Evolutionary conservation across 2,329 filamentous ascomycete species (phyloP).

Genomic region (Ophiocordyceps robertsii): DNA sequence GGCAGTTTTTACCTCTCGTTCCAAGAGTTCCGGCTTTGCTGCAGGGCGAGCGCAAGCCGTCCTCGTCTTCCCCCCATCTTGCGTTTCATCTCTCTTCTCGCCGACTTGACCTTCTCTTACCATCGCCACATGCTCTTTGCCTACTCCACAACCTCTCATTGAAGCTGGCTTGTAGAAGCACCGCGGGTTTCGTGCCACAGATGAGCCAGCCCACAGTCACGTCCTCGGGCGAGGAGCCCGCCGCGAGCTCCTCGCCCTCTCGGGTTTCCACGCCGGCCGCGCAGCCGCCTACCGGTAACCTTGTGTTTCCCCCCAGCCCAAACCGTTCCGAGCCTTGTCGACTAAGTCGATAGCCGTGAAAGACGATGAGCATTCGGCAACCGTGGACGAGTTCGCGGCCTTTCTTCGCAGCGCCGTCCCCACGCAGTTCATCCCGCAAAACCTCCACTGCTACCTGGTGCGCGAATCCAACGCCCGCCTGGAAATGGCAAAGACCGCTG

Average conservation of each 20-base stretch:
- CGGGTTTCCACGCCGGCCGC: neutral
- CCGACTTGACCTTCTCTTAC: too few species aligned
- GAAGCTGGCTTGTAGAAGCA: too few species aligned
- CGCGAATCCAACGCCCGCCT: constrained; percentile 11
- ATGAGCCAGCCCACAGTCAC: neutral
- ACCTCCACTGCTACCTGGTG: constrained; percentile 9
- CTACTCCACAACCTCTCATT: neutral
- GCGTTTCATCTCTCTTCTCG: too few species aligned
- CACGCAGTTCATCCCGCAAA: constrained; percentile 8
- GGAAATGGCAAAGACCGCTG: constrained; percentile 6
- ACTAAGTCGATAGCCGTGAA: neutral
- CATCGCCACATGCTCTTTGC: neutral
- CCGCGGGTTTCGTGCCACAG: neutral
- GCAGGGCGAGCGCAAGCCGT: too few species aligned
- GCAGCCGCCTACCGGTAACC: neutral
- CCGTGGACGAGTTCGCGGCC: neutral
- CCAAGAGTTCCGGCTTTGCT: too few species aligned
- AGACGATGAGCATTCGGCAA: neutral
- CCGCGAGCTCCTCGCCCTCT: neutral
- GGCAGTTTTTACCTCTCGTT: too few species aligned
- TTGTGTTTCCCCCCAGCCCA: neutral
- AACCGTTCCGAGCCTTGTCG: neutral
- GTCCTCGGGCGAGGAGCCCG: neutral
- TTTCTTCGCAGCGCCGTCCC: constrained; percentile 8
- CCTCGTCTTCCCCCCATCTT: too few species aligned